Percentiles rank a stretch among this genome's conserved stretches.
Evolutionary conservation across 2,329 filamentous ascomycete species (phyloP).

Genomic region (Aquanectria penicillioides): DNA sequence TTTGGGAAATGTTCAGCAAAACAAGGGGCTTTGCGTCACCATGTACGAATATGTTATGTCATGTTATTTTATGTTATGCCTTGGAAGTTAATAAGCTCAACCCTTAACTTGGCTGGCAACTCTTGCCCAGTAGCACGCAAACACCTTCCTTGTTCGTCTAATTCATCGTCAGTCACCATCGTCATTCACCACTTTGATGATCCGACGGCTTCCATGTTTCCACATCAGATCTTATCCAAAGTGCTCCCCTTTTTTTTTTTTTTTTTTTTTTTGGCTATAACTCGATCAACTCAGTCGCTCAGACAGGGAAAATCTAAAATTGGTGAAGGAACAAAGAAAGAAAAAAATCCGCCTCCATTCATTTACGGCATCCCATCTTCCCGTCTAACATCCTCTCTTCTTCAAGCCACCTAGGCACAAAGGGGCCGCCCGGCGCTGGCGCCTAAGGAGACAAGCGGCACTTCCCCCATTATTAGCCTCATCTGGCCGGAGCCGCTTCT

Average conservation of each 20-base stretch:
- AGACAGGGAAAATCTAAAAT: constrained; percentile 1
- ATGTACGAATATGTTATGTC: no score
- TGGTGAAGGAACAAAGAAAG: neutral
- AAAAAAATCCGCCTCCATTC: neutral
- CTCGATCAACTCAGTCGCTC: constrained; percentile 7
- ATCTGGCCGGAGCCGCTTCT: constrained; percentile 2
- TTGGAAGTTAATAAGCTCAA: no score
- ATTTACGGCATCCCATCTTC: neutral
- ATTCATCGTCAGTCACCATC: constrained; percentile 4
- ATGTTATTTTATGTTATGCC: no score
- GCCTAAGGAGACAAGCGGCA: neutral
- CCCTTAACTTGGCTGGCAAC: no score
- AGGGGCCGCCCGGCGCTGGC: neutral
- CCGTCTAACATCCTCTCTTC: neutral
- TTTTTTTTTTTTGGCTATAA: neutral
- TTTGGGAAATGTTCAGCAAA: no score
- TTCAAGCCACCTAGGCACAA: constrained; percentile 1
- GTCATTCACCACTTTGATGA: constrained; percentile 1
- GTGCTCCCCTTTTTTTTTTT: neutral
- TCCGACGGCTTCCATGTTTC: neutral
- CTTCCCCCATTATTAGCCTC: neutral
- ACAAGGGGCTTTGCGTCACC: neutral
- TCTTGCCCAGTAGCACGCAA: no score
- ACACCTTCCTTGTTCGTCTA: neutral
- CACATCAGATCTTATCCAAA: constrained; percentile 3